phyloP scores from a whole-genome alignment of 2,329 filamentous ascomycete genomes.

The Setomelanomma holmii region DNA sequence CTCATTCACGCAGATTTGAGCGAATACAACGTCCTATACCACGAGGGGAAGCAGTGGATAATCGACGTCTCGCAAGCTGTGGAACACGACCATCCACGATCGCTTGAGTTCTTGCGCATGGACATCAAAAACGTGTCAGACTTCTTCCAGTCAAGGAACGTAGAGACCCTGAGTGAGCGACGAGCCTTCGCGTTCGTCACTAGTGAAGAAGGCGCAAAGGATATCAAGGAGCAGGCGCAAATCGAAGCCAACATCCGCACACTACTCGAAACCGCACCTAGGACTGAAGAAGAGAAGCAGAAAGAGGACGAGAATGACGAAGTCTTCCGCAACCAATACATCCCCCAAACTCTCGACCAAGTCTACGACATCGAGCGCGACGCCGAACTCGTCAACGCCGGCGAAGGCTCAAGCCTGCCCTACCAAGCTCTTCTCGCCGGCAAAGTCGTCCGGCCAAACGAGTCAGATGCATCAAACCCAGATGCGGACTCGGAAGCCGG shows the following conservation, averaged over 20 bases:
- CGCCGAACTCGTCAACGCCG: conserved; percentile 75
- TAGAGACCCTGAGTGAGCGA: conserved; percentile 80
- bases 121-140: conserved; percentile 97
- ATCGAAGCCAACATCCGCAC: conserved; percentile 70
- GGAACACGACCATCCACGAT: conserved; percentile 93
- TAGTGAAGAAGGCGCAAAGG: conserved; percentile 60
- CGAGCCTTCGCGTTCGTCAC: conserved; percentile 86
- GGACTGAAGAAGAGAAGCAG: conserved; percentile 58
- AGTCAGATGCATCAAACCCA: conserved; percentile 53
- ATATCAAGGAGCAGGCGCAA: conserved; percentile 63
- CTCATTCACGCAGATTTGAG: conserved; percentile 96
- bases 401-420: conserved; percentile 77
- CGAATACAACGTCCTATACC: conserved; percentile 97
- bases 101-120: conserved; percentile 93
- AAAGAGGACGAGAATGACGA: conserved; percentile 81
- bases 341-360: conserved; percentile 92
- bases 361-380: conserved; percentile 97
- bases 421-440: conserved; percentile 86
- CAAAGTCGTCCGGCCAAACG: conserved; percentile 56
- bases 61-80: conserved; percentile 98
- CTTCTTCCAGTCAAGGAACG: conserved; percentile 87
- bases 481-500: conserved; percentile 21
- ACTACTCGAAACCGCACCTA: conserved; percentile 65
- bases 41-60: conserved; percentile 82
- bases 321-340: conserved; percentile 95